Percentiles rank a stretch among this genome's conserved stretches.
These are phyloP conservation scores for Zygotorulaspora danielsina DNA, from an alignment of 805 yeast species.

Conservation along the genomic window DNA sequence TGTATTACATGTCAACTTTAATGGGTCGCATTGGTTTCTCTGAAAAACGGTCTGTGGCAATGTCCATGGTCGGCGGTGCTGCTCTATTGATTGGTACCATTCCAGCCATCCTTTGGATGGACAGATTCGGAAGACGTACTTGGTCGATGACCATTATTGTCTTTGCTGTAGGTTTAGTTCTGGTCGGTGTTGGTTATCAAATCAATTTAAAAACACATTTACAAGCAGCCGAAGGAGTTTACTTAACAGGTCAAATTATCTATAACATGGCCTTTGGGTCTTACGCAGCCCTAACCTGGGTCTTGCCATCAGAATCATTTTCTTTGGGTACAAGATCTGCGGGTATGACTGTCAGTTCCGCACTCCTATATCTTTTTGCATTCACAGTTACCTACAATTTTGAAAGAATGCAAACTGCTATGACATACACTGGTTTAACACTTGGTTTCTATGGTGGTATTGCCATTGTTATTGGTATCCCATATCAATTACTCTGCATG, in stretches of 20 bases:
- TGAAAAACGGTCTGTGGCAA: slow-evolving; percentile 49
- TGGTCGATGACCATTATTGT: slow-evolving; percentile 59
- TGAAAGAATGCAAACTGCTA: slow-evolving; percentile 48
- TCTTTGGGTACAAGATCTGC: slow-evolving; percentile 55
- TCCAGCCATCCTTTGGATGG: slow-evolving; percentile 60
- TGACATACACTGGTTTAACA: slow-evolving; percentile 59
- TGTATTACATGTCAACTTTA: slow-evolving; percentile 60
- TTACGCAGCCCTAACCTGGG: slow-evolving; percentile 66
- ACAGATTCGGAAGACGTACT: slow-evolving; percentile 50
- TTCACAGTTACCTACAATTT: slow-evolving; percentile 50
- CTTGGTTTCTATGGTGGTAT: slow-evolving; percentile 57
- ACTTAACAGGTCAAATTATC: slow-evolving; percentile 56
- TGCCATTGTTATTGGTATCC: slow-evolving; percentile 49
- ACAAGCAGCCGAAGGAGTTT: slow-evolving; percentile 53
- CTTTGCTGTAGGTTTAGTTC: slow-evolving; percentile 55
- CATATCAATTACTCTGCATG: slow-evolving; percentile 54
- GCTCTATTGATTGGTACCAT: slow-evolving; percentile 58
- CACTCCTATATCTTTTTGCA: slow-evolving; percentile 49
- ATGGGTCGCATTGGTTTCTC: slow-evolving; percentile 53
- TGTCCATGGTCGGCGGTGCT: slow-evolving; percentile 70
- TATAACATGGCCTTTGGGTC: slow-evolving; percentile 66
- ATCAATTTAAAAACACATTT: slow-evolving; percentile 38
- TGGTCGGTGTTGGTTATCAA: slow-evolving; percentile 56
- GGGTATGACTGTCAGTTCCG: slow-evolving; percentile 61
- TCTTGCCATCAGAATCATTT: slow-evolving; percentile 60